Evolutionary conservation across 225 moss, liverwort and hornwort species (phyloP).

Genomic region (Sphagnum contortum): DNA sequence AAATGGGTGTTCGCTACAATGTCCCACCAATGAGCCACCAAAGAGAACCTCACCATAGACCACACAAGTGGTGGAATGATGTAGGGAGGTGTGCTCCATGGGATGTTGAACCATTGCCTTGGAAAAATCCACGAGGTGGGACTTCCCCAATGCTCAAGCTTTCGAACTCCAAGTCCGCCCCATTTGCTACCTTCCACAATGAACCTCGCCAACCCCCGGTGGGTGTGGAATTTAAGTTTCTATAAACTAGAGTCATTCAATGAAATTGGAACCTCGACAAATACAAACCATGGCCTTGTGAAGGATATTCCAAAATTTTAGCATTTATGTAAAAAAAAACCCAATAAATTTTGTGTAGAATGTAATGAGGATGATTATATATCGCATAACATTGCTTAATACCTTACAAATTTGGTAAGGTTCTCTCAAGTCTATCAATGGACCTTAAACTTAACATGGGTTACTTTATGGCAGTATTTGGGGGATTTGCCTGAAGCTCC

Average conservation of each 20-base stretch:
- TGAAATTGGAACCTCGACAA: background rate
- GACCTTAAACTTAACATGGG: too few relatives aligned
- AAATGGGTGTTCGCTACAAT: conserved; percentile 7
- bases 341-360: too few relatives aligned
- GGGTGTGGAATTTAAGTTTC: background rate
- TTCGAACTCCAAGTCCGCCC: conserved; percentile 19
- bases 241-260: conserved; percentile 6
- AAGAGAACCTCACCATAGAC: conserved; percentile 10
- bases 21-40: conserved; percentile 11
- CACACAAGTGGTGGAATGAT: conserved; percentile 29
- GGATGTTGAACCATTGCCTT: conserved; percentile 6
- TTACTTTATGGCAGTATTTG: conserved; percentile 29
- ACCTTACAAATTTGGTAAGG: too few relatives aligned
- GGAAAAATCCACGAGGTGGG: background rate
- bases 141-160: conserved; percentile 6
- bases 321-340: too few relatives aligned
- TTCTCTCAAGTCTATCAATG: too few relatives aligned
- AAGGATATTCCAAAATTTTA: too few relatives aligned
- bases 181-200: conserved; percentile 26
- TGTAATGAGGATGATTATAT: too few relatives aligned
- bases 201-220: conserved; percentile 20
- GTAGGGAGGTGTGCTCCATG: conserved; percentile 22
- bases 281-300: too few relatives aligned
- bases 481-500: conserved; percentile 25
- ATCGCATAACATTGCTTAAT: too few relatives aligned